phyloP scores from a whole-genome alignment of 2,329 filamentous ascomycete species.

The Pyrenophora teres region DNA sequence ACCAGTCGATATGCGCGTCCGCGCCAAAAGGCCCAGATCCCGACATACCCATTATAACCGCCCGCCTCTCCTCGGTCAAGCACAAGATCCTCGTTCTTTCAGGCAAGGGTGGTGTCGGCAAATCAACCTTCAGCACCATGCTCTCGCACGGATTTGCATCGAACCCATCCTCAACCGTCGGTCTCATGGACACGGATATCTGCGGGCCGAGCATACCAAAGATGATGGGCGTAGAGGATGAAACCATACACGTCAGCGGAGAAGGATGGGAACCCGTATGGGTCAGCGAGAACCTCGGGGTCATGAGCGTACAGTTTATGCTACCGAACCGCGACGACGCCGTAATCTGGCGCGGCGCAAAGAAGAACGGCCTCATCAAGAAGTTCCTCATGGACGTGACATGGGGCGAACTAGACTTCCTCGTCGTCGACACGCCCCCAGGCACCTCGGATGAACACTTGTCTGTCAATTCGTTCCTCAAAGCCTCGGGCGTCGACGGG shows the following conservation, averaged over 20 bases:
- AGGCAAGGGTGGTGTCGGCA: constrained; percentile 95
- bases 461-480: constrained; percentile 88
- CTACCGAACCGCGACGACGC: constrained; percentile 91
- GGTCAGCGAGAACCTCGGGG: constrained; percentile 89
- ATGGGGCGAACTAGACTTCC: constrained; percentile 92
- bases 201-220: constrained; percentile 96
- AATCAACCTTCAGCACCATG: constrained; percentile 89
- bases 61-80: constrained; percentile 76
- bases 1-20: constrained; percentile 92
- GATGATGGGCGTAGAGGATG: constrained; percentile 96
- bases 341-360: constrained; percentile 95
- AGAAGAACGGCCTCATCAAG: constrained; percentile 99
- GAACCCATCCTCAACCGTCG: constrained; percentile 77
- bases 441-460: constrained; percentile 96
- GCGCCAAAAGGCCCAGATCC: constrained; percentile 95
- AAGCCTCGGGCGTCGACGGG: constrained; percentile 89
- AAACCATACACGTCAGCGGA: constrained; percentile 89
- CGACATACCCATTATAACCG: constrained; percentile 85
- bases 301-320: constrained; percentile 99
- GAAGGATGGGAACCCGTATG: constrained; percentile 94
- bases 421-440: constrained; percentile 93
- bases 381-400: constrained; percentile 97
- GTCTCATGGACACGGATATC: constrained; percentile 98
- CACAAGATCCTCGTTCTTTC: constrained; percentile 94
- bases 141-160: constrained; percentile 87